Evolutionary conservation across 148 eudicot species (phyloP), one percentile per base, ranked within the genome.

Genomic region (Camellia japonica): DNA sequence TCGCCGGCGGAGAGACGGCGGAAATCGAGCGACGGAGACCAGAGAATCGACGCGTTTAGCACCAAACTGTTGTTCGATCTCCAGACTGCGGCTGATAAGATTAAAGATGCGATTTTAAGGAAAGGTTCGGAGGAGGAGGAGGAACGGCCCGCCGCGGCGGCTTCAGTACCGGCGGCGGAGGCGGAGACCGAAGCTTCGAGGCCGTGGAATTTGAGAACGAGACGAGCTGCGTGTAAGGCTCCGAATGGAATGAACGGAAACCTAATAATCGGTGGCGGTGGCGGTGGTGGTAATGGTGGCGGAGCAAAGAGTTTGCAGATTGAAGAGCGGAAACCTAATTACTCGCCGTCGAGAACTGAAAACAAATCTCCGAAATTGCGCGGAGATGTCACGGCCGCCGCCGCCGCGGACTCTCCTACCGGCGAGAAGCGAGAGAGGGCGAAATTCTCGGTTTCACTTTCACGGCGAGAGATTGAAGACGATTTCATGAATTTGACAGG

Each of bases 151-250:
- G 71, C 41, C 78, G 56, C 73, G 82, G 78, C 20, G 54, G 72
- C 84, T 61, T 30, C 38, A 30, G 38, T 30, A 30, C 51, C 67
- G 79, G 79, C 71, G 3, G 12, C 51, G 4, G 14, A 3, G 56
- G 73, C 18, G 78, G 78, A 54, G 44, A 73, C 58, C n/a, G 84
- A 84, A 68, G 52, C 72, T 30, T 7, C 14, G 7, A 69, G 84
- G 73, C 97, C 89, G 81, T 91, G 94, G 98, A 93, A 93, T 78
- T 83, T 93, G 90, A 81, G 98, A 86, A 89, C 84, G 6, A 55
- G 91, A 72, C 64, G 94, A 80, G 91, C 93, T 5, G 87, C 89
- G 18, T 88, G 84, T 49, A 90, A 85, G 83, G 85, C 78, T 19
- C 88, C 85, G 71, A 80, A 58, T 13, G 76, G 38, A 30, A 38